Conservation (phyloP, 306 rosid genomes). For the Carpinus fangiana region DNA sequence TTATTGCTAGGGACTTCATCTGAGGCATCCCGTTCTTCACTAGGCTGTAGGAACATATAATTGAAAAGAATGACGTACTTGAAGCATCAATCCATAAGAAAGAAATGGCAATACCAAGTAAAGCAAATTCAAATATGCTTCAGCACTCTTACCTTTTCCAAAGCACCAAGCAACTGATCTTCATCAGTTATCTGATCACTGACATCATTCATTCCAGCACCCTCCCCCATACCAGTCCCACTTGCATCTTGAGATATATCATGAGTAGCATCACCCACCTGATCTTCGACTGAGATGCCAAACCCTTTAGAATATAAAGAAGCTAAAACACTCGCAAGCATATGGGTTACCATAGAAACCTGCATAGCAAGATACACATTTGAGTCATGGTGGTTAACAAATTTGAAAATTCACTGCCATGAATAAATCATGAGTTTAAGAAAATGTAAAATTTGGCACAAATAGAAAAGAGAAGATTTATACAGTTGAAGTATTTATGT, state of each 20-base stretch:
- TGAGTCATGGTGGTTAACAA: constrained; percentile 5
- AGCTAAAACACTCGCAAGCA: constrained; percentile 66
- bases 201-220: constrained; percentile 76
- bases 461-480: background rate
- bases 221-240: constrained; percentile 94
- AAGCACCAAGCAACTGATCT: constrained; percentile 80
- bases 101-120: background rate
- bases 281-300: constrained; percentile 56
- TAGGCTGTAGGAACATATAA: constrained; percentile 43
- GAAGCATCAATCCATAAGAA: background rate
- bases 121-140: constrained; percentile 9
- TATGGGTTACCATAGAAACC: constrained; percentile 68
- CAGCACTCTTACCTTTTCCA: constrained; percentile 57
- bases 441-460: background rate
- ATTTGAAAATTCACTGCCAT: background rate
- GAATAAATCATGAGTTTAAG: background rate
- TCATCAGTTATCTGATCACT: constrained; percentile 88
- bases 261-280: constrained; percentile 47
- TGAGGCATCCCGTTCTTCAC: constrained; percentile 54
- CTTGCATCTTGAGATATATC: constrained; percentile 54
- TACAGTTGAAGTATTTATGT: background rate
- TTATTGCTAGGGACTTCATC: constrained; percentile 55
- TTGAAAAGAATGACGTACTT: background rate
- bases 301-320: constrained; percentile 67
- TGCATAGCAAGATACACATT: constrained; percentile 35